Conservation (phyloP, 192 early-diverging fungal species). For the Globomyces pollinis-pini region DNA sequence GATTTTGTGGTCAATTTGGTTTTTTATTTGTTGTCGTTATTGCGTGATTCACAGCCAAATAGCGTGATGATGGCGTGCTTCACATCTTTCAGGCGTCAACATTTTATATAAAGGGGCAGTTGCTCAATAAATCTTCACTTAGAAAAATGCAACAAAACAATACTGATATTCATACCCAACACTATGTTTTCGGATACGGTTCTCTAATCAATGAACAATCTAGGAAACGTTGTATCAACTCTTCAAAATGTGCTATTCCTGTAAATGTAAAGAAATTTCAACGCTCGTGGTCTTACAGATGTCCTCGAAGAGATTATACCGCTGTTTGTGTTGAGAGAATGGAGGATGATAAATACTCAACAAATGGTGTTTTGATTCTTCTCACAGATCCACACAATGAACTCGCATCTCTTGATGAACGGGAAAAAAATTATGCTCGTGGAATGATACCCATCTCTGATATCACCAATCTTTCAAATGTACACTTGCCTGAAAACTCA, state of each 20-base stretch:
- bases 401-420: slow-evolving; percentile 24
- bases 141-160: too few relatives aligned
- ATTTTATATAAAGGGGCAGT: too few relatives aligned
- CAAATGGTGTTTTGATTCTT: slow-evolving; percentile 41
- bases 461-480: background rate
- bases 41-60: too few relatives aligned
- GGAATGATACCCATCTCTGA: slow-evolving; percentile 8
- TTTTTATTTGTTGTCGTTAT: too few relatives aligned
- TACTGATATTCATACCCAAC: slow-evolving; percentile 1
- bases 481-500: slow-evolving; percentile 1
- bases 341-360: background rate
- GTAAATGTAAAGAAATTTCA: slow-evolving; percentile 21
- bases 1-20: too few relatives aligned
- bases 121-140: too few relatives aligned
- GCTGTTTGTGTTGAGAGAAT: slow-evolving; percentile 29
- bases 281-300: slow-evolving; percentile 33
- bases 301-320: slow-evolving; percentile 29
- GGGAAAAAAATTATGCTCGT: slow-evolving; percentile 32
- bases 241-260: slow-evolving; percentile 16
- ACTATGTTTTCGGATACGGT: slow-evolving; percentile 39
- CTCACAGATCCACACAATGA: slow-evolving; percentile 19
- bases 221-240: slow-evolving; percentile 23
- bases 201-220: slow-evolving; percentile 36
- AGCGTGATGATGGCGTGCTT: too few relatives aligned
- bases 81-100: too few relatives aligned